Conservation (phyloP, 352 stramenopile genomes). For the Phytophthora parvispora region DNA sequence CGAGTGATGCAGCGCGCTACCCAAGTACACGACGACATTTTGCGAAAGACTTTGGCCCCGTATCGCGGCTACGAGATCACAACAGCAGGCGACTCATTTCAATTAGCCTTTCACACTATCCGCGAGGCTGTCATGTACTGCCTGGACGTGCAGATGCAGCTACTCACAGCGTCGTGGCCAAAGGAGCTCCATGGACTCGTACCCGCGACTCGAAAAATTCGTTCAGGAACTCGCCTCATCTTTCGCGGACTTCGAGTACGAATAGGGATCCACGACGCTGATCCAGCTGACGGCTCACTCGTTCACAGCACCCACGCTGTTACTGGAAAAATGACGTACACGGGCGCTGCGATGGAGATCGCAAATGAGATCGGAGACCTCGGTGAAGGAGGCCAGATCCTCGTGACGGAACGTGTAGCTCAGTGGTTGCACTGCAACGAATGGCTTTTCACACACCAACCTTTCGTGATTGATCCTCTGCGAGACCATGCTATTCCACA, state of each 20-base stretch:
- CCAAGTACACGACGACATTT: conserved; percentile 45
- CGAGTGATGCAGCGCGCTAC: conserved; percentile 34
- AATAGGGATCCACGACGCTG: conserved; percentile 52
- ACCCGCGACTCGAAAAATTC: conserved; percentile 30
- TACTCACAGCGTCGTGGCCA: conserved; percentile 42
- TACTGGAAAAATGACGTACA: conserved; percentile 53
- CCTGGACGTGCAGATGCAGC: conserved; percentile 47
- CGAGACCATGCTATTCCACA: conserved; percentile 48
- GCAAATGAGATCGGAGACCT: conserved; percentile 49
- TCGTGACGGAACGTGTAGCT: conserved; percentile 44
- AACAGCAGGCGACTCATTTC: conserved; percentile 48
- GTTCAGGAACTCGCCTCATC: conserved; percentile 29
- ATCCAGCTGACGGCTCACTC: conserved; percentile 24
- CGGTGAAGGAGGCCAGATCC: conserved; percentile 50
- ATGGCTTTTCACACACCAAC: conserved; percentile 35
- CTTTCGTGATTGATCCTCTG: conserved; percentile 41
- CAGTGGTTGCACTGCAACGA: conserved; percentile 31
- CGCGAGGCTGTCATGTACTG: conserved; percentile 48
- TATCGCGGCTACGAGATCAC: conserved; percentile 58
- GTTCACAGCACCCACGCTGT: conserved; percentile 35
- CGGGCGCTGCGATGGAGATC: conserved; percentile 43
- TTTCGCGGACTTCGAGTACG: conserved; percentile 50
- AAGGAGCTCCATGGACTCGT: conserved; percentile 39
- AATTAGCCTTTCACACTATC: conserved; percentile 52
- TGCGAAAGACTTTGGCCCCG: conserved; percentile 30